Evolutionary conservation across 2,329 filamentous ascomycete species (phyloP).

Genomic region (Microcyclospora pomicola): DNA sequence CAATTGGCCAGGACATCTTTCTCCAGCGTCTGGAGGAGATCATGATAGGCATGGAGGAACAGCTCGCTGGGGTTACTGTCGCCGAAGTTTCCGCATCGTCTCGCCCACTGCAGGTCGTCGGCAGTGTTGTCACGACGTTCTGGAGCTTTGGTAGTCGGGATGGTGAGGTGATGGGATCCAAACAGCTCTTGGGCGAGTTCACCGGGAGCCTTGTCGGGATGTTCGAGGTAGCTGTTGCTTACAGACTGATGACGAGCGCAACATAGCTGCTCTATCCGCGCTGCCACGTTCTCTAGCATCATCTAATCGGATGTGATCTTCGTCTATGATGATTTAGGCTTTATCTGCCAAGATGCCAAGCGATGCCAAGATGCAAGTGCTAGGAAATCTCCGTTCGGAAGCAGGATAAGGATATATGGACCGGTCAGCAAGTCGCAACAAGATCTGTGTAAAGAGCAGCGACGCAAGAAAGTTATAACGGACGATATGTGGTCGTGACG

Average conservation of each 20-base stretch:
- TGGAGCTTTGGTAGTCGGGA: conserved; percentile 8
- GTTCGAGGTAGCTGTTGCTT: conserved; percentile 13
- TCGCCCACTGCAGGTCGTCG: conserved; percentile 40
- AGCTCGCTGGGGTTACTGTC: conserved; percentile 47
- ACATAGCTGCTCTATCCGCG: background rate
- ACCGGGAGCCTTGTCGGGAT: conserved; percentile 12
- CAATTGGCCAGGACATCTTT: conserved; percentile 38
- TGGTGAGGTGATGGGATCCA: conserved; percentile 13
- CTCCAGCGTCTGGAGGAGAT: conserved; percentile 45
- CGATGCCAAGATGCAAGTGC: too few relatives aligned
- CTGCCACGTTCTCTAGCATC: too few relatives aligned
- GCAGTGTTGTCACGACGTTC: conserved; percentile 7
- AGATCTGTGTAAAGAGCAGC: too few relatives aligned
- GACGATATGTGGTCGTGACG: too few relatives aligned
- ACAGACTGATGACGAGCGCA: conserved; percentile 13
- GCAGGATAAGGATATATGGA: too few relatives aligned
- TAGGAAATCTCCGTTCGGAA: too few relatives aligned
- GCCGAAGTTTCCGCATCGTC: conserved; percentile 55
- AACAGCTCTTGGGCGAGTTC: conserved; percentile 15
- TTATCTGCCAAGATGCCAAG: too few relatives aligned
- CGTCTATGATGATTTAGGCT: too few relatives aligned
- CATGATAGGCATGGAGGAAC: conserved; percentile 55
- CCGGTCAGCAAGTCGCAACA: too few relatives aligned
- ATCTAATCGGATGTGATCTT: too few relatives aligned
- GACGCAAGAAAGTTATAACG: too few relatives aligned